Percentiles rank a stretch among this genome's conserved stretches.
Conservation (phyloP, 371 early-diverging fungal genomes). For the Mucor plumbeus region DNA sequence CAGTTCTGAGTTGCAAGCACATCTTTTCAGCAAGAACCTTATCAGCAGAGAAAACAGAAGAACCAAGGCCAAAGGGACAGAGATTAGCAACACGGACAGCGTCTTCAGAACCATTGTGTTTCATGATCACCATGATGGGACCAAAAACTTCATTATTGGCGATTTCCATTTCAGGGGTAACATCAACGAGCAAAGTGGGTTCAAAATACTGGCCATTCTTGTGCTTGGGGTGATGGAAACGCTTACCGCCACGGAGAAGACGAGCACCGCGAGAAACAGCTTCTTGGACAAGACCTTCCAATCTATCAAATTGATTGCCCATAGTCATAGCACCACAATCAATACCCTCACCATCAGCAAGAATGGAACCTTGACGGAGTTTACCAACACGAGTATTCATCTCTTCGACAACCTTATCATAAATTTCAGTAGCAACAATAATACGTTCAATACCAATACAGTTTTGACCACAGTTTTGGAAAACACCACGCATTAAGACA, state of each 20-base stretch:
- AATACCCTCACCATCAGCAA: conserved; percentile 69
- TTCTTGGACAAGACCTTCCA: conserved; percentile 61
- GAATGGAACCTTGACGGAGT: conserved; percentile 73
- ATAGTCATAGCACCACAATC: conserved; percentile 84
- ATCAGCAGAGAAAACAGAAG: conserved; percentile 79
- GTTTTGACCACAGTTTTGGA: conserved; percentile 89
- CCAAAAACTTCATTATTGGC: conserved; percentile 82
- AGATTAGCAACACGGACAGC: conserved; percentile 77
- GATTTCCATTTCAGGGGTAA: conserved; percentile 77
- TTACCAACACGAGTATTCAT: conserved; percentile 58
- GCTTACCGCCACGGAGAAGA: conserved; percentile 72
- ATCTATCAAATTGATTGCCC: conserved; percentile 59
- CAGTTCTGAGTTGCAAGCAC: conserved; percentile 67
- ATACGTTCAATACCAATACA: conserved; percentile 85
- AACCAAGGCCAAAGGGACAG: conserved; percentile 80
- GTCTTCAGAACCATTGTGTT: conserved; percentile 72
- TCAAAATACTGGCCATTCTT: conserved; percentile 80
- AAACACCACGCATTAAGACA: conserved; percentile 78
- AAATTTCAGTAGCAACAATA: conserved; percentile 67
- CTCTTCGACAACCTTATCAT: conserved; percentile 72
- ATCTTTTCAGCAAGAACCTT: conserved; percentile 66
- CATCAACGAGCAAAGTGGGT: conserved; percentile 82
- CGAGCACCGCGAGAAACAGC: conserved; percentile 82
- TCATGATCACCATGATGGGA: conserved; percentile 84
- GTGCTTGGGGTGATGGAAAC: conserved; percentile 68